Evolutionary conservation across 331 rosid genomes (phyloP).

Genomic region (Acacia concinna): DNA sequence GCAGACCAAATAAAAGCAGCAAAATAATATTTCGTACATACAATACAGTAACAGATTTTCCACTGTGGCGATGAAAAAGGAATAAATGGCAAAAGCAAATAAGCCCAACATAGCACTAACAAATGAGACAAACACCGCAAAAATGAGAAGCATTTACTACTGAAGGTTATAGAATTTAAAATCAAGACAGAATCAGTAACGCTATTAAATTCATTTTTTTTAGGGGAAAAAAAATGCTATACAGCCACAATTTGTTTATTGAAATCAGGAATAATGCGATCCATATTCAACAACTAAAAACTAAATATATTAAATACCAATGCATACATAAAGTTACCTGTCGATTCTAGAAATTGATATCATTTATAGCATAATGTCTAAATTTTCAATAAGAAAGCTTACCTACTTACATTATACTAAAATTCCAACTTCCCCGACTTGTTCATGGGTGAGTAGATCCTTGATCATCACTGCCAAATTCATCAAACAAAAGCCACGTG

Average conservation of each 20-base stretch:
- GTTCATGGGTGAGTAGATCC: not conserved
- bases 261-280: not conserved
- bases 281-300: not conserved
- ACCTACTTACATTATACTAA: constrained; percentile 3
- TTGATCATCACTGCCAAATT: constrained; percentile 7
- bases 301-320: not conserved
- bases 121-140: not conserved
- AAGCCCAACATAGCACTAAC: not conserved
- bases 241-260: not conserved
- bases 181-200: not conserved
- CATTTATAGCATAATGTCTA: not conserved
- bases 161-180: not conserved
- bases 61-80: not conserved
- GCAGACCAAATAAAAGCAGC: constrained; percentile 14
- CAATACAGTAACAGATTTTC: not conserved
- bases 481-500: not conserved
- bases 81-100: not conserved
- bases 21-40: not conserved
- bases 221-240: not conserved
- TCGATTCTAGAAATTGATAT: not conserved
- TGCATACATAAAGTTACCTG: not conserved
- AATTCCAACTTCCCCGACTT: not conserved
- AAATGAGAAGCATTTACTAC: not conserved
- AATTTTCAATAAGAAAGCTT: not conserved
- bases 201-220: not conserved